phyloP scores from a whole-genome alignment of 2,329 filamentous ascomycete genomes.

The Arthrinium phaeospermum region DNA sequence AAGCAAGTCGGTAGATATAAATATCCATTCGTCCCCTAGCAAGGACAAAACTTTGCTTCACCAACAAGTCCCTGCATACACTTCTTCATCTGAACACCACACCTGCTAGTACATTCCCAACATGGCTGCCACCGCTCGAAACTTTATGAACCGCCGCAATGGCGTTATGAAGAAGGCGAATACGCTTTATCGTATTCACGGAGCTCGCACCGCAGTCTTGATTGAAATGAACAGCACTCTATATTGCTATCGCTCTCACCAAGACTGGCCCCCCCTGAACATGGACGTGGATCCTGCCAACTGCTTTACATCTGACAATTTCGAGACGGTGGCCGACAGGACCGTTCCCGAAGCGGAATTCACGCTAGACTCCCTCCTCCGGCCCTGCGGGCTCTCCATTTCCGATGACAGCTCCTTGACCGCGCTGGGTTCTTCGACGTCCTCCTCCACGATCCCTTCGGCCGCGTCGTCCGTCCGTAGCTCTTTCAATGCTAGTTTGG shows the following conservation, averaged over 20 bases:
- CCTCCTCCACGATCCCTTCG: too few species aligned
- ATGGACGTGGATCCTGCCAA: neutral
- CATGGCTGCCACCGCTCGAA: conserved; percentile 4
- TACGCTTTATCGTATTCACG: conserved; percentile 9
- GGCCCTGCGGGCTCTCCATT: too few species aligned
- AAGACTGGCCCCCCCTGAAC: neutral
- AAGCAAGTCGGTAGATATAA: too few species aligned
- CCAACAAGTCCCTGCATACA: neutral
- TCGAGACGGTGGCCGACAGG: conserved; percentile 15
- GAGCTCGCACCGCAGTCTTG: conserved; percentile 5
- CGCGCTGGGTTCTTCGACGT: too few species aligned
- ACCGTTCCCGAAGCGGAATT: too few species aligned
- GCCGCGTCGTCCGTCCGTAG: too few species aligned
- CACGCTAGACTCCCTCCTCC: too few species aligned
- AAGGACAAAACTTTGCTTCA: neutral
- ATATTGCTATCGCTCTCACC: conserved; percentile 3
- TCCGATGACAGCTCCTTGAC: too few species aligned
- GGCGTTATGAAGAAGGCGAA: conserved; percentile 20
- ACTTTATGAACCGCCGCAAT: conserved; percentile 11
- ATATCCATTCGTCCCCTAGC: too few species aligned
- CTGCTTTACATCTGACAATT: conserved; percentile 6
- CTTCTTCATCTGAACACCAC: neutral
- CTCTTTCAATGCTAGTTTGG: too few species aligned
- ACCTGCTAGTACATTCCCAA: neutral
- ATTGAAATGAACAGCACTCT: neutral